phyloP scores from a whole-genome alignment of 768 basidiomycete species.

The Chlorophyllum brunneum region DNA sequence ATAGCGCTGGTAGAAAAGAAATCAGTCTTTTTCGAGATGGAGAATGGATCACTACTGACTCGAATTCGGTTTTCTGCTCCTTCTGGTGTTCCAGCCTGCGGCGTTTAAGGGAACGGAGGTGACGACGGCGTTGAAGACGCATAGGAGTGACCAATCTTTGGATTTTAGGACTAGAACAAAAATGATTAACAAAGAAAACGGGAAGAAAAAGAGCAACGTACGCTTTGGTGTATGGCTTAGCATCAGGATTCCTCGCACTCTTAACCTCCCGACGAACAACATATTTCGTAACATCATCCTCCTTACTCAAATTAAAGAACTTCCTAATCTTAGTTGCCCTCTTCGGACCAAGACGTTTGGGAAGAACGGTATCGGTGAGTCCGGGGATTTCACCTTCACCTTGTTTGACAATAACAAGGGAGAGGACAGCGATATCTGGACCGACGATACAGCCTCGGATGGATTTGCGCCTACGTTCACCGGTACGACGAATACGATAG shows the following conservation, averaged over 20 bases:
- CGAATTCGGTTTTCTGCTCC: conserved; percentile 94
- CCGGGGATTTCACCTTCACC: conserved; percentile 89
- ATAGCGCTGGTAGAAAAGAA: conserved; percentile 41
- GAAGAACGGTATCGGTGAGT: conserved; percentile 86
- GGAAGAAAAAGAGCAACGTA: conserved; percentile 36
- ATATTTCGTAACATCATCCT: conserved; percentile 98
- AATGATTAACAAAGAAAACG: background rate
- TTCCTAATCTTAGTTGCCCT: conserved; percentile 93
- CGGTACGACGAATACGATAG: conserved; percentile 87
- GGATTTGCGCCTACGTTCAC: conserved; percentile 98
- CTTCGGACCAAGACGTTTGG: conserved; percentile 97
- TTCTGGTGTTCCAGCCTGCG: conserved; percentile 88
- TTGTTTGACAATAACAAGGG: conserved; percentile 94
- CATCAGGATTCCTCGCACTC: conserved; percentile 82
- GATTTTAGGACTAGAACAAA: conserved; percentile 78
- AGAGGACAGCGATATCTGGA: conserved; percentile 92
- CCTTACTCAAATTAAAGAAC: conserved; percentile 98
- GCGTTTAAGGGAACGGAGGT: conserved; percentile 84
- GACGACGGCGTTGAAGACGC: conserved; percentile 95
- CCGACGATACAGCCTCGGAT: conserved; percentile 98
- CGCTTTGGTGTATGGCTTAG: conserved; percentile 97
- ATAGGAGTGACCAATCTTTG: conserved; percentile 94
- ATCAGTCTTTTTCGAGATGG: background rate
- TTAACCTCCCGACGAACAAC: conserved; percentile 90
- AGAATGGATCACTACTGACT: conserved; percentile 45